These are phyloP conservation scores for Psilocybe azurescens DNA, from an alignment of 768 basidiomycete genomes.

Conservation along the genomic window DNA sequence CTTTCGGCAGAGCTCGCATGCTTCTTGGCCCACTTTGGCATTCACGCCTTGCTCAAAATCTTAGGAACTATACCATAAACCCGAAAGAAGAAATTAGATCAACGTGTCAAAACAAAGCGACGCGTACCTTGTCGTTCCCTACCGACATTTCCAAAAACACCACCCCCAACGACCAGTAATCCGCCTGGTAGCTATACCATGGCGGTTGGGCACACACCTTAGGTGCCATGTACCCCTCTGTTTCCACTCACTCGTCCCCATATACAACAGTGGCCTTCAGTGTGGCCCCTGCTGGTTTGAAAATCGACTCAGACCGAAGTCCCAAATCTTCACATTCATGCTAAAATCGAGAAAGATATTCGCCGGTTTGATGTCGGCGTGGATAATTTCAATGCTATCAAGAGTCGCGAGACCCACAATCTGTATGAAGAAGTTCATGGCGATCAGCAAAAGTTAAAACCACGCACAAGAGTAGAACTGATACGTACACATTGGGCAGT, in stretches of 20 bases:
- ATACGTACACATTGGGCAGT: neutral
- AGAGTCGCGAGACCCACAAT: neutral
- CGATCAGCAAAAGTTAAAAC: neutral
- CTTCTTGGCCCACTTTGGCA: neutral
- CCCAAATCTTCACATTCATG: neutral
- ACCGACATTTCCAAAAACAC: neutral
- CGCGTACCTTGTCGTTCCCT: neutral
- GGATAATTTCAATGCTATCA: neutral
- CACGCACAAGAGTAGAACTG: neutral
- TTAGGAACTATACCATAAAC: neutral
- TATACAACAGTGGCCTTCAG: neutral
- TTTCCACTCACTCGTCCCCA: neutral
- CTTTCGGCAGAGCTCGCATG: neutral
- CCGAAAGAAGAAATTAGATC: neutral
- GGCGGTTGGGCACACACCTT: neutral
- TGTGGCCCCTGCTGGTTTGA: neutral
- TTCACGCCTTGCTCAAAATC: neutral
- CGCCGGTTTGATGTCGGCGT: neutral
- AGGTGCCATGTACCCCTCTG: neutral
- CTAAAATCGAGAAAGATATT: neutral
- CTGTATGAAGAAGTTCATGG: neutral
- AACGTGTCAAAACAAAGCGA: neutral
- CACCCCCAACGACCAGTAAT: neutral
- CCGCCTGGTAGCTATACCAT: neutral
- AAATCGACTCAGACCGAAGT: neutral